Base-by-base conservation (phyloP, 1,284 basidiomycete genomes). In the Ganoderma resinaceum region DNA sequence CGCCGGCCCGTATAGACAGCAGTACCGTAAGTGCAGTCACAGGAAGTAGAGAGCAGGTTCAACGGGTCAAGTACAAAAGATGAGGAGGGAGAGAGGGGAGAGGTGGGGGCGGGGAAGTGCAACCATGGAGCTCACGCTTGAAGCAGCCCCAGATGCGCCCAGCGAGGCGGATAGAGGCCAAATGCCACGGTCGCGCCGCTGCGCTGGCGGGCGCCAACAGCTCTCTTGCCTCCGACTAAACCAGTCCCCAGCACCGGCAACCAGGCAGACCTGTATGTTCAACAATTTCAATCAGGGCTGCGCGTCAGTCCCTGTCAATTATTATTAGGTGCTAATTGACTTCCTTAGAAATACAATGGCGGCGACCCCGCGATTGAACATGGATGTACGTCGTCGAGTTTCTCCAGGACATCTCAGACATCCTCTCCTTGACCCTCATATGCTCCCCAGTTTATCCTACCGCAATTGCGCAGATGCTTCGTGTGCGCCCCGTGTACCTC, bases 41-140 rank as follows among this genome's bases (percentile, higher is more conserved):
- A 14, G 12, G 12, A 42, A 7, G 18, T 37, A 35, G 23, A 1
- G 38, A n/a, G 38, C 37, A 29, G 42, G 14, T 12, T 20, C n/a
- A 64, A 55, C 63, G 59, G 58, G 62, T 20, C 29, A 59, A 64
- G 64, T 62, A 20, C 14, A 20, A 46, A 23, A 46, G 43, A 46
- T 46, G 43, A 20, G 43, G n/a, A 46, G 43, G 43, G 43, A 46
- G 43, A 46, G 43, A 46, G n/a, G n/a, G 43, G 2, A 23, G 18
- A n/a, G 20, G 18, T 3, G 6, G 43, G 7, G 43, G 7, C 18
- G 20, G 43, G 20, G 2, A 46, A 18, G 20, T 20, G 20, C 18
- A 46, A 23, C 18, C 1, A 23, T 35, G 35, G 35, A 35, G 35
- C 35, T 35, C 18, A 5, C 43, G 43, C 43, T 8, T 46, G n/a